phyloP scores from a whole-genome alignment of 2,329 filamentous ascomycete species.

The Reticulascus tulasneorum region DNA sequence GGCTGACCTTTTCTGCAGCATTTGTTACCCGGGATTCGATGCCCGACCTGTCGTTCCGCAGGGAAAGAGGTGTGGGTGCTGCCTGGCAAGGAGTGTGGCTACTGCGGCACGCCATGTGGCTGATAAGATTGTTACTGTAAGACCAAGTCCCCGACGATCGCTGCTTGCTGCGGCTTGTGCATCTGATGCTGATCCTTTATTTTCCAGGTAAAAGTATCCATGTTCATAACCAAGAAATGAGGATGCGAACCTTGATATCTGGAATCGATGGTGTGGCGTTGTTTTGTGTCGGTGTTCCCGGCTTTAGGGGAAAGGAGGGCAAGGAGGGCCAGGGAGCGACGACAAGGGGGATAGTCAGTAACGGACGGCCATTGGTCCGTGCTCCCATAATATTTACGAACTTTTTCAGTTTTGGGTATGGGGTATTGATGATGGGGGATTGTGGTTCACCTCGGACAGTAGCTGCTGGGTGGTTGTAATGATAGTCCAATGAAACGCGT shows the following conservation, averaged over 20 bases:
- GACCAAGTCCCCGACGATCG: too few relatives aligned
- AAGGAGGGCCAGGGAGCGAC: too few relatives aligned
- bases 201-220: neutral
- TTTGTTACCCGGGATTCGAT: constrained; percentile 46
- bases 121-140: too few relatives aligned
- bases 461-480: too few relatives aligned
- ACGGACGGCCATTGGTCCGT: too few relatives aligned
- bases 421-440: too few relatives aligned
- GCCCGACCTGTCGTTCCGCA: constrained; percentile 44
- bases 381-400: too few relatives aligned
- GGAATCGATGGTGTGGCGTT: neutral
- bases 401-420: too few relatives aligned
- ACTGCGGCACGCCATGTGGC: constrained; percentile 43
- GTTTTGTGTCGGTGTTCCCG: constrained; percentile 8
- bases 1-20: constrained; percentile 15
- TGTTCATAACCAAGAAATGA: neutral
- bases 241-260: neutral
- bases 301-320: constrained; percentile 3
- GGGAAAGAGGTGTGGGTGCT: constrained; percentile 55
- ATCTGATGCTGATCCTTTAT: constrained; percentile 6
- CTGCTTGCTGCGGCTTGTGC: too few relatives aligned
- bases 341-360: too few relatives aligned
- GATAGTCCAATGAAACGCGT: too few relatives aligned
- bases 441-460: too few relatives aligned
- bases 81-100: constrained; percentile 46